Percentiles rank a stretch among this genome's conserved stretches.
Evolutionary conservation across 208 protist genomes (phyloP).

Genomic region (Balamuthia mandrillaris): DNA sequence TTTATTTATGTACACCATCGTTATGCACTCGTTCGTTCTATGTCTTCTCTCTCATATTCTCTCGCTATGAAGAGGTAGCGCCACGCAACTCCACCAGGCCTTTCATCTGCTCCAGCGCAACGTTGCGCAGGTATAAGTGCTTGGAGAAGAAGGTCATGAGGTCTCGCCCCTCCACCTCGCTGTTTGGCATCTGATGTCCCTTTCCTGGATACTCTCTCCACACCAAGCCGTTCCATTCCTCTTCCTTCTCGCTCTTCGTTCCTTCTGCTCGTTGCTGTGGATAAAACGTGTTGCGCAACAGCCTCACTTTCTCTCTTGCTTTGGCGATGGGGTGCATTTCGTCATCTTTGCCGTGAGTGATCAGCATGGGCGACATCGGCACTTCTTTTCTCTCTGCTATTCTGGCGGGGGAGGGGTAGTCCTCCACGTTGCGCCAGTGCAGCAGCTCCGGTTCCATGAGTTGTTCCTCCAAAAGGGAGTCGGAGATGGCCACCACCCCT

Average conservation of each 20-base stretch:
- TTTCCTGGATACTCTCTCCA: slow-evolving; percentile 34
- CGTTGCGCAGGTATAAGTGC: background rate
- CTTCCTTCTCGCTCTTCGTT: background rate
- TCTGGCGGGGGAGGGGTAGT: background rate
- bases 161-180: background rate
- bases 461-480: background rate
- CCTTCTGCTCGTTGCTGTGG: no score
- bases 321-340: background rate
- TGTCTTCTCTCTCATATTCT: no score
- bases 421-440: no score
- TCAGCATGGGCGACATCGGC: background rate
- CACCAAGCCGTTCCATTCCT: background rate
- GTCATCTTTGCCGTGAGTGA: background rate
- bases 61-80: no score
- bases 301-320: background rate
- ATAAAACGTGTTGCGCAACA: no score
- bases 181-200: slow-evolving; percentile 14
- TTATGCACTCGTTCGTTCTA: no score
- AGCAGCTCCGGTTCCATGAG: no score
- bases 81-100: slow-evolving; percentile 23
- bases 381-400: no score
- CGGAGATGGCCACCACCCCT: background rate
- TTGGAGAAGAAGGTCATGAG: slow-evolving; percentile 23
- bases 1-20: no score
- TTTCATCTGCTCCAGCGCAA: background rate